These are phyloP conservation scores for Novymonas esmeraldas DNA, from an alignment of 208 protist species.

Conservation along the genomic window DNA sequence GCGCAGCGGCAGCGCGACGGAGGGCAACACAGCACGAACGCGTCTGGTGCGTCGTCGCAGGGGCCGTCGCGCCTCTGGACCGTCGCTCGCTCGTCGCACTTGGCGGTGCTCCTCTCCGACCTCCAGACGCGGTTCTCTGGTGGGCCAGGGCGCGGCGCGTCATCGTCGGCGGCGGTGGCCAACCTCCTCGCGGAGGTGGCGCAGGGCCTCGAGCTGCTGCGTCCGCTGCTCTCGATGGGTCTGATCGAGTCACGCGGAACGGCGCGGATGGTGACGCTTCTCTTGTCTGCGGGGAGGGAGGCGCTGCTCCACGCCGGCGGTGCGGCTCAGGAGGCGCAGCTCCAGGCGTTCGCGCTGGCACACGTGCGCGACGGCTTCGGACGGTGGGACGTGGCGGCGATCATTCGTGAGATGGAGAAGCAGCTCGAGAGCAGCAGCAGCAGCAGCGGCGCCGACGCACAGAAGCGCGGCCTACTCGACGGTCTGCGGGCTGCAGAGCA, in stretches of 20 bases:
- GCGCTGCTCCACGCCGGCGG: conserved; percentile 17
- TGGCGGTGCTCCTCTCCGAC: conserved; percentile 1
- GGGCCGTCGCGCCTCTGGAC: neutral
- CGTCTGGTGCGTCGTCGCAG: no score
- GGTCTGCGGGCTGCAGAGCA: conserved; percentile 18
- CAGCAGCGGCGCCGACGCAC: neutral
- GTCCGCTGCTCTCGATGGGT: conserved; percentile 1
- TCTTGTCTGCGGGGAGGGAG: conserved; percentile 5
- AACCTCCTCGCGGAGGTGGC: conserved; percentile 6
- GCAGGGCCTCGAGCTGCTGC: conserved; percentile 23
- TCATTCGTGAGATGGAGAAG: conserved; percentile 3
- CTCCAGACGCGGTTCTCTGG: conserved; percentile 4
- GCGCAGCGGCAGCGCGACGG: neutral
- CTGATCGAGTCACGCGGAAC: conserved; percentile 24
- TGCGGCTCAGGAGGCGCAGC: conserved; percentile 6
- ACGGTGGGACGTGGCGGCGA: neutral
- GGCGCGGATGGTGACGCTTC: conserved; percentile 6
- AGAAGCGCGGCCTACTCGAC: neutral
- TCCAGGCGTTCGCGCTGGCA: conserved; percentile 21
- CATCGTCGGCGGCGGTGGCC: neutral
- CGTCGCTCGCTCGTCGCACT: conserved; percentile 1
- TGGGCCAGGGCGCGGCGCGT: neutral
- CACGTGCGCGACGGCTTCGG: conserved; percentile 23
- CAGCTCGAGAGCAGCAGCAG: neutral
- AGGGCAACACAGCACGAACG: neutral